Evolutionary conservation across 192 early-diverging fungal genomes (phyloP).

Genomic region (Backusella luteola): DNA sequence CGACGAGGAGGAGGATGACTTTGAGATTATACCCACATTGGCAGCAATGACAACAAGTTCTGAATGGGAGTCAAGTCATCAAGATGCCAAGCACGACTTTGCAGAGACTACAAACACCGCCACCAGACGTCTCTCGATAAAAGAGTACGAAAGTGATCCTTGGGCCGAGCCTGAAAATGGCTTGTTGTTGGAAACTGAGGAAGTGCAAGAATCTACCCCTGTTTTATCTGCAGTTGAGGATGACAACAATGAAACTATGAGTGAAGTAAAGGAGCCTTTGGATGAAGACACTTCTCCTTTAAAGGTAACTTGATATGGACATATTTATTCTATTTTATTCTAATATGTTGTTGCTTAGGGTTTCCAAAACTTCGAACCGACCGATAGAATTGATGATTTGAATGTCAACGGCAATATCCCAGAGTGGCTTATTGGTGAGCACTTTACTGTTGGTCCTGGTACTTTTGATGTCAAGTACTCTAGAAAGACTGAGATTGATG

Average conservation of each 20-base stretch:
- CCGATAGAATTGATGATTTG: constrained; percentile 40
- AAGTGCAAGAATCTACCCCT: not conserved
- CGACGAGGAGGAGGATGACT: not conserved
- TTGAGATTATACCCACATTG: not conserved
- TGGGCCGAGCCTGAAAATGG: constrained; percentile 11
- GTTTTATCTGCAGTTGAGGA: constrained; percentile 5
- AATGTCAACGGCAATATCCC: constrained; percentile 59
- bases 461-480: constrained; percentile 65
- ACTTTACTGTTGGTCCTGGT: constrained; percentile 67
- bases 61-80: not conserved
- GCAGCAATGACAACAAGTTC: constrained; percentile 1
- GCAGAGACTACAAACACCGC: not conserved
- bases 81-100: not conserved
- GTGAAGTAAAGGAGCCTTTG: not conserved
- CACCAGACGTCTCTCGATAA: not conserved
- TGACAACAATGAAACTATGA: not conserved
- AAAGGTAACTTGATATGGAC: not conserved
- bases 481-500: constrained; percentile 52
- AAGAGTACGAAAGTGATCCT: constrained; percentile 14
- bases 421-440: constrained; percentile 62
- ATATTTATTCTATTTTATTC: not conserved
- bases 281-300: constrained; percentile 10
- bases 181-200: not conserved
- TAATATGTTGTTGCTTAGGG: constrained; percentile 33
- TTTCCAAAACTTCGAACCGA: constrained; percentile 55